A percentile compares a stretch with the other conserved stretches of the same genome.
Evolutionary conservation across 202 grass and related monocot genomes (phyloP).

Genomic region (Zoysia matrella): DNA sequence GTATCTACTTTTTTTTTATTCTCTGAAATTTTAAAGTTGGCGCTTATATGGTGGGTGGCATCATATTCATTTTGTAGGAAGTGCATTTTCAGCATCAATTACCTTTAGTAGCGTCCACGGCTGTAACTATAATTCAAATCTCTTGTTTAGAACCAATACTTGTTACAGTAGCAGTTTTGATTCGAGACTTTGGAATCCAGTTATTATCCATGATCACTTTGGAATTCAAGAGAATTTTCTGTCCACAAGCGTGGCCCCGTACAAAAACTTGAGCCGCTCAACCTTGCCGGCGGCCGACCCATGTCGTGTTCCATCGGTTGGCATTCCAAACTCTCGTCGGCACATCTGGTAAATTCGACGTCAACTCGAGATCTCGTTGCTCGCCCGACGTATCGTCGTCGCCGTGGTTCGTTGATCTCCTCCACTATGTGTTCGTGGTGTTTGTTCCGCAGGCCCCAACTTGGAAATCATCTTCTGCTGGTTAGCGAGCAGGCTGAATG

Average conservation of each 20-base stretch:
- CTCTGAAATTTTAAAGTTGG: background rate
- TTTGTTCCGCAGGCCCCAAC: background rate
- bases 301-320: background rate
- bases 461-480: background rate
- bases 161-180: no score
- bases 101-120: slow-evolving; percentile 23
- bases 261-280: background rate
- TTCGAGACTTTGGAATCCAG: no score
- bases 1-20: slow-evolving; percentile 28
- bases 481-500: no score
- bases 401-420: slow-evolving; percentile 1
- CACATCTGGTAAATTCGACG: background rate
- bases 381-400: background rate
- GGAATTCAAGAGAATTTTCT: no score
- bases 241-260: no score
- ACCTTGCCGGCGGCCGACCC: background rate
- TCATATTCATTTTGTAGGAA: slow-evolving; percentile 45
- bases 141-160: background rate
- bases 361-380: background rate
- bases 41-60: slow-evolving; percentile 7
- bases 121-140: slow-evolving; percentile 25
- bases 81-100: slow-evolving; percentile 6
- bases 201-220: no score
- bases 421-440: background rate
- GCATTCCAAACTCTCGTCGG: background rate